A percentile compares a stretch with the other conserved stretches of the same genome.
Evolutionary conservation across 192 early-diverging fungal genomes (phyloP).

Genomic region (Coemansia sp.): DNA sequence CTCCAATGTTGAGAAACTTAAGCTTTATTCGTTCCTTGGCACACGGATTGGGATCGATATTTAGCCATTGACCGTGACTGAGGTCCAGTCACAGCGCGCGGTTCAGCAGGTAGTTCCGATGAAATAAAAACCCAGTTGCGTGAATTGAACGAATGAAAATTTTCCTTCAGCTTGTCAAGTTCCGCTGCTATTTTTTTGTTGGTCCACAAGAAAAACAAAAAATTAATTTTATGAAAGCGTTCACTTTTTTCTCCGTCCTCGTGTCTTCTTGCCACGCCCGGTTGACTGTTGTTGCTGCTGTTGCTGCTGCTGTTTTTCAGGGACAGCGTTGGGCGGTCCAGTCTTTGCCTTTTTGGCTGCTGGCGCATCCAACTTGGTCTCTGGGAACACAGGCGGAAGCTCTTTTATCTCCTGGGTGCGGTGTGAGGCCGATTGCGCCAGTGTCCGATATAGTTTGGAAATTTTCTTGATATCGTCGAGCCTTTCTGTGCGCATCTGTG

Average conservation of each 20-base stretch:
- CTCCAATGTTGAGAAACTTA: too few relatives aligned
- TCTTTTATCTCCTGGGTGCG: constrained; percentile 22
- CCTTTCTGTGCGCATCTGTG: constrained; percentile 40
- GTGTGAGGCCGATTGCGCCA: constrained; percentile 31
- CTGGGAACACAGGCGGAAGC: constrained; percentile 30
- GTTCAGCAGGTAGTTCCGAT: too few relatives aligned
- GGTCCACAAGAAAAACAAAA: too few relatives aligned
- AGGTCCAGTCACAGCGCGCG: background rate
- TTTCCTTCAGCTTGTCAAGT: too few relatives aligned
- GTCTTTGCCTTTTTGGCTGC: constrained; percentile 14
- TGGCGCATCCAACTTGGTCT: constrained; percentile 7
- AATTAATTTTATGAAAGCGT: too few relatives aligned
- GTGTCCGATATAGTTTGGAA: constrained; percentile 32
- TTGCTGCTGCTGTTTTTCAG: constrained; percentile 20
- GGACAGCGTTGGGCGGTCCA: background rate
- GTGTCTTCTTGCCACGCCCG: constrained; percentile 9
- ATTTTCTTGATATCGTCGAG: constrained; percentile 42
- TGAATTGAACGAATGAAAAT: background rate
- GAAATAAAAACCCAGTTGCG: background rate
- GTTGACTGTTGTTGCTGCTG: background rate
- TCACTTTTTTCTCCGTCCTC: constrained; percentile 11
- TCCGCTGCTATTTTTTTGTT: too few relatives aligned
- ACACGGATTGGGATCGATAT: too few relatives aligned
- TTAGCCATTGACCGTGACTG: too few relatives aligned
- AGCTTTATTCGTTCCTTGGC: too few relatives aligned